Base-by-base conservation (phyloP, 2,329 filamentous ascomycete species). In the Talaromyces sp. region DNA sequence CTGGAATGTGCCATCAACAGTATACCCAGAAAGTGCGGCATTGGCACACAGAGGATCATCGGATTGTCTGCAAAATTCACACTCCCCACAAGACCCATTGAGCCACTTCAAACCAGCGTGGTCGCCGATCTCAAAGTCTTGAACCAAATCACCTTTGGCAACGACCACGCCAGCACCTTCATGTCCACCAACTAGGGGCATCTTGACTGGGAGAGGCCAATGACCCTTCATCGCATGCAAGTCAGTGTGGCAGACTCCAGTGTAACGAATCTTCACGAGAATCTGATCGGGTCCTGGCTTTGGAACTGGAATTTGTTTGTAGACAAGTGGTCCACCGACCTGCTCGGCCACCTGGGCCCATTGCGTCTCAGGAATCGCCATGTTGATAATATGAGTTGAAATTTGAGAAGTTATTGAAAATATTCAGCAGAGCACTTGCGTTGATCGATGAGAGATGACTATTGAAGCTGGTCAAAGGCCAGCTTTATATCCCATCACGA, bases 341-440 rank as follows among this genome's bases (percentile, higher is more conserved):
- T 91, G 84, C 76, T 96, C 89, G 65, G 94, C 81, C 64, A 97
- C 90, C 76, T 94, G 89, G 47, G 93, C 93, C 90, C 88, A 95
- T 80, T 97, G 93, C 75, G 86, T 86, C 46, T 82, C 84, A 54
- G 93, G 93, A 67, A 97, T 83, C 50, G 60, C 27, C 58, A 64
- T 64, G n/a, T 33, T 54, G 33, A 17, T 41, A 10, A 4, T 2
- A n/a, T 14, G 33, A 36, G n/a, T 36, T 39, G 36, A 7, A 17
- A 17, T 27, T 30, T 36, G n/a, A 20, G 19, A n/a, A 14, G 33
- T 33, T 17, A 6, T 24, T 24, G 24, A 27, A 27, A 9, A 27
- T 27, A 5, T 27, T 4, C 9, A 27, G 24, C 24, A 9, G 9
- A 27, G 9, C 9, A 10, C 17, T 16, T 16, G 14, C 4, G 11